A percentile compares a stretch with the other conserved stretches of the same genome.
These are phyloP conservation scores for Paraleonurus japonicus DNA, from an alignment of 257 asterid genomes.

Conservation along the genomic window DNA sequence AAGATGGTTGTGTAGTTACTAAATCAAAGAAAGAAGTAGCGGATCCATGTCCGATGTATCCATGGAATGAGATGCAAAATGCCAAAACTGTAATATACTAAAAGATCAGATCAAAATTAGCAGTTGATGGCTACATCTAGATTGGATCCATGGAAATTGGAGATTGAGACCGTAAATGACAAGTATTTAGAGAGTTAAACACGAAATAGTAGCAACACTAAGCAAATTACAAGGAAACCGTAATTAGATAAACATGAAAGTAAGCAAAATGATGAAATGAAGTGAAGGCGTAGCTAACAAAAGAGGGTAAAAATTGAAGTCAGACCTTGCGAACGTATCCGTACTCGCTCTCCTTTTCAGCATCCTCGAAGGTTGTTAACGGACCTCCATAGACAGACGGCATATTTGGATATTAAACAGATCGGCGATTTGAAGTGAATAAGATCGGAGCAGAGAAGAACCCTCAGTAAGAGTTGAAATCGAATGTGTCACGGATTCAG, in stretches of 20 bases:
- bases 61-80: background rate
- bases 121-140: conserved; percentile 4
- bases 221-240: background rate
- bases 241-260: background rate
- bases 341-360: conserved; percentile 99
- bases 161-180: conserved; percentile 5
- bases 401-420: conserved; percentile 39
- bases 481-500: conserved; percentile 27
- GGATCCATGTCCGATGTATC: conserved; percentile 23
- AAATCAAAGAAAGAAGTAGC: conserved; percentile 12
- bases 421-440: conserved; percentile 21
- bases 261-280: conserved; percentile 6
- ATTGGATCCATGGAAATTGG: conserved; percentile 19
- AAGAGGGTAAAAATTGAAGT: background rate
- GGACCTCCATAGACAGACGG: conserved; percentile 78
- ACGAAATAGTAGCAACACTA: conserved; percentile 12
- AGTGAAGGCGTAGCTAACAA: conserved; percentile 10
- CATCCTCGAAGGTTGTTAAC: conserved; percentile 93
- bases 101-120: conserved; percentile 24
- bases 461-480: background rate
- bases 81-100: background rate
- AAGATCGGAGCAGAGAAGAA: conserved; percentile 35
- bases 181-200: background rate
- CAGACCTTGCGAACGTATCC: conserved; percentile 96
- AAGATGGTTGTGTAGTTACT: background rate